Base-by-base conservation (phyloP, 2,329 filamentous ascomycete species). In the Talaromyces sp. region DNA sequence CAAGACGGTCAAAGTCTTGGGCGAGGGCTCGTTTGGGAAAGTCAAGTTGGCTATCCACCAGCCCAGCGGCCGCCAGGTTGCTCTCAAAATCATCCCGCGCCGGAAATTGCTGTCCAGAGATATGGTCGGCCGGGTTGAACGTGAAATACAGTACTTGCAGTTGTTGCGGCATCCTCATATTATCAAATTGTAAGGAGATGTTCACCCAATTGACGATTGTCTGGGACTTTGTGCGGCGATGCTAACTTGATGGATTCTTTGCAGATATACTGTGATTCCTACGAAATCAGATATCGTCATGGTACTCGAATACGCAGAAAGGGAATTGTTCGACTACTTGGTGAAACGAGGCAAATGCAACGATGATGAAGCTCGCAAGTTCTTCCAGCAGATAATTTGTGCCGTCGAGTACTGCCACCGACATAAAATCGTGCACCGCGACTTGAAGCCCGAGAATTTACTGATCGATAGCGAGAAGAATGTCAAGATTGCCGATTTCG, bases 321-420 rank as follows among this genome's bases (percentile, higher is more conserved):
- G 91, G 64, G 95, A 99, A 77, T 83, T 99, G 63, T 99, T 99
- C 78, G 93, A 99, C 77, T 98, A 98, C 78, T 95, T 99, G 65
- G 95, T 99, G 62, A 89, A 93, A 72, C 88, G 97, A 73, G 95
- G 95, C 60, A 88, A 91, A 72, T 92, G 98, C 84, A 87, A 89
- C 68, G 95, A 99, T 76, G 84, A 88, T 63, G 91, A 96, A 74
- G 95, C 95, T n/a, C 88, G 95, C 61, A 92, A 93, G 68, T 97
- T 99, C 81, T 99, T 99, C 77, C 95, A 99, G 77, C 95, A 99
- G 77, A 99, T 99, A 78, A 90, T 99, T 59, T 97, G 95, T 75
- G 95, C 95, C 51, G 95, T 99, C 68, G 95, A 99, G 75, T 99
- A 99, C 79, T 99, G 95, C 73, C 95, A 99, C 78, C 86, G 95